Evolutionary conservation across 1,284 basidiomycete species (phyloP), one percentile per base, ranked within the genome.

Genomic region (Ustilago sp.): DNA sequence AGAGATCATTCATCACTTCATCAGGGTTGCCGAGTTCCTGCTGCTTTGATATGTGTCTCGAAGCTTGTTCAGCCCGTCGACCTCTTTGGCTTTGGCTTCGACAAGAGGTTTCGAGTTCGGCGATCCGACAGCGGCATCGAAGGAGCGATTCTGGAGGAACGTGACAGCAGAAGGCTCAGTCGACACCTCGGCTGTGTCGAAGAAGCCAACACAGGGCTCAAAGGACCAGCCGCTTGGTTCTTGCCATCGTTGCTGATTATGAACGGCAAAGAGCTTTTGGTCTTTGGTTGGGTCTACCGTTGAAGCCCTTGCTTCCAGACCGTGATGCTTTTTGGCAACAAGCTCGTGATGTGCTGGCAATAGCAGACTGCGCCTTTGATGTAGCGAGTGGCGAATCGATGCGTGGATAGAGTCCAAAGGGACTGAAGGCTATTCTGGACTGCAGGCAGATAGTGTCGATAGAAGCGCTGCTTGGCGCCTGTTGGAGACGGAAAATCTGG

Each of bases 161-260:
- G 62, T 69, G 50, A 69, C 63, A 8, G 80, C 63, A 8, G 68
- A 43, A 7, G 64, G 67, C 39, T 77, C 73, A 4, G 68, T 70
- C 23, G 69, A 76, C 75, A 78, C 74, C 15, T 79, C 80, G 11
- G 74, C n/a, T 9, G 64, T 80, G 63, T 81, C 80, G 32, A 81
- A 81, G 55, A 81, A 81, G 63, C 77, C 80, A 12, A 69, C 59
- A 38, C 80, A 81, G 4, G 80, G 80, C 64, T 81, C 80, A 19
- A 81, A 81, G 2, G 55, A 50, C 68, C 71, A 77, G 28, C 73
- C 77, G 12, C 36, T 38, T 9, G 80, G 80, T 58, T 77, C 74
- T 23, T 75, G 72, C 68, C 72, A 81, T 12, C 75, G 63, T 23
- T 76, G 68, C 47, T 63, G 62, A 43, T 81, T 81, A 61, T 75